Base-by-base conservation (phyloP, 1,284 basidiomycete genomes). In the Abortiporus biennis region DNA sequence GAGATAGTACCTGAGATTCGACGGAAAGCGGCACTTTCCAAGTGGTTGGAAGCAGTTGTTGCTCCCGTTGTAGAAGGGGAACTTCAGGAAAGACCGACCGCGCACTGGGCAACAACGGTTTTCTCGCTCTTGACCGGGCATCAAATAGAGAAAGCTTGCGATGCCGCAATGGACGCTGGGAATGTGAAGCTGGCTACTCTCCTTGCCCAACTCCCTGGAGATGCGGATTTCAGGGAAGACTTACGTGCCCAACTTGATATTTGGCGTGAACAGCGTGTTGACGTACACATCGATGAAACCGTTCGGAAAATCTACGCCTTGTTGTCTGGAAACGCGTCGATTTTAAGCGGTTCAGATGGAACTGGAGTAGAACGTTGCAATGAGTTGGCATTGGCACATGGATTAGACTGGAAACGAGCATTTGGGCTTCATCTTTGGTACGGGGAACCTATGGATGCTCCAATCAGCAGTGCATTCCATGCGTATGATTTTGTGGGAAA, bases 381-480 rank as follows among this genome's bases (percentile, higher is more conserved):
- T 1, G 82, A 89, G 44, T 64, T 92, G 16, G 69, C 78, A 41
- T 71, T 96, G n/a, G 73, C 83, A n/a, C 70, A 80, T 41, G 86
- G 79, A 1, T 66, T 98, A 40, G 94, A 96, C 61, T 99, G 96
- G 96, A 95, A 95, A 63, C 81, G 93, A 12, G 84, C 86, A 0
- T 89, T 99, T 54, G 96, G 92, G 1, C 66, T 97, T 36, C 84
- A 87, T 51, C 66, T 99, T 12, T 99, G 96, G 96, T 97, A 86
- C 61, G 84, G 80, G 1, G 74, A 83, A 39, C 71, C 79, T 0
- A 75, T 89, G 54, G 85, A 92, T 45, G 72, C 82, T 1, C 68
- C 85, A 2, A 77, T 93, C 43, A 69, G 76, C 2, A 77, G 85
- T 36, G 83, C 84, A 0, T 80, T 93, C 47, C 64, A 72, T 11